Base-by-base conservation (phyloP, 768 basidiomycete genomes). In the Punctularia strigosozonata region DNA sequence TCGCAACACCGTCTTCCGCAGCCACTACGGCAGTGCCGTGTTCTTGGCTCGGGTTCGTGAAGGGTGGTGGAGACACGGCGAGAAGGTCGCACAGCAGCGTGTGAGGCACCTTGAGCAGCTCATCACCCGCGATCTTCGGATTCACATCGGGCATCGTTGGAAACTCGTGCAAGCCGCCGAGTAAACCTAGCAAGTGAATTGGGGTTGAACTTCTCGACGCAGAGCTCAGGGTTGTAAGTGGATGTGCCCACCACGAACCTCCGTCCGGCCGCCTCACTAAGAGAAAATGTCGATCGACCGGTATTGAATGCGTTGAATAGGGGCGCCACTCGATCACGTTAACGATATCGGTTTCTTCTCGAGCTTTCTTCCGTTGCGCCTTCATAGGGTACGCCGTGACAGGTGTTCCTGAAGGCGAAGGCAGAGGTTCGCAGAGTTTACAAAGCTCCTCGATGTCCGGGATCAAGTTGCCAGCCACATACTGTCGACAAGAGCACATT, bases 361-460 rank as follows among this genome's bases (percentile, higher is more conserved):
- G 68, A 8, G 78, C 74, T 50, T 80, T 85, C 61, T 90, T 92
- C 44, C 80, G 80, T 37, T 77, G 75, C 15, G 66, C 73, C 51
- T 79, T 84, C 84, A 94, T 88, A 0, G 92, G 92, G 57, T 79
- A 95, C n/a, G 74, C 62, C 19, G 75, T 83, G 19, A 90, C 86
- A 7, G 53, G 44, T 23, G 42, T 42, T 5, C 25, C 31, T 6
- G 54, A 45, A 12, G 50, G 52, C 40, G 58, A 50, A 10, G 61
- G 60, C 21, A 84, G 48, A 0, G 78, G 74, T 46, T 73, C 71
- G 49, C 88, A 92, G 5, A 84, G 34, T 1, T 56, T 55, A 56
- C 89, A 92, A 15, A 69, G 44, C 41, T 89, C 87, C 55, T 92
- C 89, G 39, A 91, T 81, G 48, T 89, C 86, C 24, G 58, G 47